Conservation (phyloP, 1,139 yeast genomes). For the Yamadazyma dushanensis region DNA sequence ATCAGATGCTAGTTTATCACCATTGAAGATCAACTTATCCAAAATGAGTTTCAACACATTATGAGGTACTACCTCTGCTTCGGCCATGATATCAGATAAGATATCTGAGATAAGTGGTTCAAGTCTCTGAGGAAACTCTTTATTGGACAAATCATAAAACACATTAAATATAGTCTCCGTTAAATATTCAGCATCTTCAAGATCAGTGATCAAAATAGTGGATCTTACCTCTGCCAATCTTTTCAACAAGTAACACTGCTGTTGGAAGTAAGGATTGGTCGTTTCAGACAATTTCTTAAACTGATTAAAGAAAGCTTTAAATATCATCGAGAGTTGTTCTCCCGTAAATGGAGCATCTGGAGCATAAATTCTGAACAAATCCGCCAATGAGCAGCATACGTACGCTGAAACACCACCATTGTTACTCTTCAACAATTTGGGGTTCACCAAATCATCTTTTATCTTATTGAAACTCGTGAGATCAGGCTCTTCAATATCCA, state of each 20-base stretch:
- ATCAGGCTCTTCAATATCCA: slow-evolving; percentile 63
- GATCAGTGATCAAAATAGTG: slow-evolving; percentile 74
- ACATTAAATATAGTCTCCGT: slow-evolving; percentile 58
- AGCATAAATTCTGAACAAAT: slow-evolving; percentile 74
- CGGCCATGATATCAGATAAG: slow-evolving; percentile 74
- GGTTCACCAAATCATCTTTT: slow-evolving; percentile 54
- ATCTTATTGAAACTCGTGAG: slow-evolving; percentile 42
- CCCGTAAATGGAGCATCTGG: slow-evolving; percentile 90
- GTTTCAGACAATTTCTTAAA: slow-evolving; percentile 57
- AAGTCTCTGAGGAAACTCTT: slow-evolving; percentile 42
- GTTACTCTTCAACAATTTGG: slow-evolving; percentile 58
- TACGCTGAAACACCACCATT: slow-evolving; percentile 73
- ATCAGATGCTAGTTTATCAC: slow-evolving; percentile 13
- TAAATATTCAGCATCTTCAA: slow-evolving; percentile 60
- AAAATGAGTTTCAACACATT: slow-evolving; percentile 63
- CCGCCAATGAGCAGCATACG: slow-evolving; percentile 74
- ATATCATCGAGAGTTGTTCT: slow-evolving; percentile 59
- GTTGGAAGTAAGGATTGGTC: slow-evolving; percentile 65
- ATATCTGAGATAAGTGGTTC: slow-evolving; percentile 67
- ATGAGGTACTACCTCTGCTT: slow-evolving; percentile 67
- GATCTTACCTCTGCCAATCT: slow-evolving; percentile 76
- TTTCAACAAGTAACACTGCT: slow-evolving; percentile 66
- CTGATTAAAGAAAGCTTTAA: slow-evolving; percentile 62
- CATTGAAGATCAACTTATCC: slow-evolving; percentile 41
- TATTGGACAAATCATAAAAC: slow-evolving; percentile 55